Evolutionary conservation across 129 eudicot species (phyloP).

Genomic region (Chrysanthemum seticuspe): DNA sequence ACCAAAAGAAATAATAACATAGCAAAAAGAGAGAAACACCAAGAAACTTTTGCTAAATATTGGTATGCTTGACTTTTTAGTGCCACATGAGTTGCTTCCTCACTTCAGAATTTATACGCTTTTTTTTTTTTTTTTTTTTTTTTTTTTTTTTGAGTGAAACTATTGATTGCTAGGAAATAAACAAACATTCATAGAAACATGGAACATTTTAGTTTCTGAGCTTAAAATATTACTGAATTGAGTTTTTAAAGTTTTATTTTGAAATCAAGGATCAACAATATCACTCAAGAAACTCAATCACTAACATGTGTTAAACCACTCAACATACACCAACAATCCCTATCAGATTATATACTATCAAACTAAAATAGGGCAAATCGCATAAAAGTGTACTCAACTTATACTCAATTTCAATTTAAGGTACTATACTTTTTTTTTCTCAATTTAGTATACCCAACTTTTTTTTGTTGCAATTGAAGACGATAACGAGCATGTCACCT

Average conservation of each 20-base stretch:
- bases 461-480: too few relatives aligned
- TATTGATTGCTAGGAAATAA: background rate
- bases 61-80: constrained; percentile 15
- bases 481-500: too few relatives aligned
- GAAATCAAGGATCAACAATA: constrained; percentile 1
- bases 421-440: too few relatives aligned
- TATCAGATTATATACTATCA: background rate
- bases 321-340: background rate
- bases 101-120: background rate
- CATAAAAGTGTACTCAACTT: too few relatives aligned
- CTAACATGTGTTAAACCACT: constrained; percentile 1
- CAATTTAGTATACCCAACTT: too few relatives aligned
- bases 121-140: background rate
- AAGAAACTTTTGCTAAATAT: background rate
- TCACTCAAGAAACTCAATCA: constrained; percentile 13
- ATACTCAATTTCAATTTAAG: too few relatives aligned
- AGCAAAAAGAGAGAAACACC: background rate
- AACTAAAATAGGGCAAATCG: too few relatives aligned
- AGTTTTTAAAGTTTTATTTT: constrained; percentile 11
- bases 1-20: background rate
- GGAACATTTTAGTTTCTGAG: background rate
- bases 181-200: background rate
- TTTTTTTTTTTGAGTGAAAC: background rate
- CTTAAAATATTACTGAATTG: background rate
- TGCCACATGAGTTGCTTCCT: constrained; percentile 13